A percentile compares a stretch with the other conserved stretches of the same genome.
phyloP scores from a whole-genome alignment of 176 grass and related monocot species.

The Rhynchospora tenuis region DNA sequence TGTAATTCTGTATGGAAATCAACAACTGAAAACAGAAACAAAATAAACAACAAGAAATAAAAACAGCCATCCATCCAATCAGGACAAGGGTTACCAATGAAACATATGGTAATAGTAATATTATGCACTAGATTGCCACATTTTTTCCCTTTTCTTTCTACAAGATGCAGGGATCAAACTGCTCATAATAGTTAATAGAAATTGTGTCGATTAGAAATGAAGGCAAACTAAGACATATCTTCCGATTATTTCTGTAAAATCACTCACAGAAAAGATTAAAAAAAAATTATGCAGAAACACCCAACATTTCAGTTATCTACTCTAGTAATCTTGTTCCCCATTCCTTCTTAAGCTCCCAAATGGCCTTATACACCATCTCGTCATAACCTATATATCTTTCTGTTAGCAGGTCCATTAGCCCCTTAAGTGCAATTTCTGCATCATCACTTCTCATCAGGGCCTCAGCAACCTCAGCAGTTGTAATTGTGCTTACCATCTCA shows the following conservation, averaged over 20 bases:
- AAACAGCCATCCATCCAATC: too few relatives aligned
- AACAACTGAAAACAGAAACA: too few relatives aligned
- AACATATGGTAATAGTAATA: neutral
- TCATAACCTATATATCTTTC: constrained; percentile 31
- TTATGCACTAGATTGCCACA: neutral
- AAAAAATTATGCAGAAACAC: neutral
- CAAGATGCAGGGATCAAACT: neutral
- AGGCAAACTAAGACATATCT: neutral
- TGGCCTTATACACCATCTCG: neutral
- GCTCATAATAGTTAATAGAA: neutral
- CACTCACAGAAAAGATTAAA: neutral
- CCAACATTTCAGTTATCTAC: neutral
- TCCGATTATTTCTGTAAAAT: neutral
- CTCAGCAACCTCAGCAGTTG: constrained; percentile 69
- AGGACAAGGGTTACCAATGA: neutral
- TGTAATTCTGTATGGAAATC: too few relatives aligned
- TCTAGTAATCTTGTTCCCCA: constrained; percentile 16
- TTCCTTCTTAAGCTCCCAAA: constrained; percentile 22
- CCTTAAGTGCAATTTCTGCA: constrained; percentile 24
- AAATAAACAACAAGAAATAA: too few relatives aligned
- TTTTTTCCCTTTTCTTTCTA: neutral
- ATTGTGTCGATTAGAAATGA: neutral
- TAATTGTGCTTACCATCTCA: constrained; percentile 25
- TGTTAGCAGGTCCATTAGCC: constrained; percentile 40
- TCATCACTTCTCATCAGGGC: constrained; percentile 62